Conservation (phyloP, 2,329 filamentous ascomycete species). For the Ceratocystis harringtonii region DNA sequence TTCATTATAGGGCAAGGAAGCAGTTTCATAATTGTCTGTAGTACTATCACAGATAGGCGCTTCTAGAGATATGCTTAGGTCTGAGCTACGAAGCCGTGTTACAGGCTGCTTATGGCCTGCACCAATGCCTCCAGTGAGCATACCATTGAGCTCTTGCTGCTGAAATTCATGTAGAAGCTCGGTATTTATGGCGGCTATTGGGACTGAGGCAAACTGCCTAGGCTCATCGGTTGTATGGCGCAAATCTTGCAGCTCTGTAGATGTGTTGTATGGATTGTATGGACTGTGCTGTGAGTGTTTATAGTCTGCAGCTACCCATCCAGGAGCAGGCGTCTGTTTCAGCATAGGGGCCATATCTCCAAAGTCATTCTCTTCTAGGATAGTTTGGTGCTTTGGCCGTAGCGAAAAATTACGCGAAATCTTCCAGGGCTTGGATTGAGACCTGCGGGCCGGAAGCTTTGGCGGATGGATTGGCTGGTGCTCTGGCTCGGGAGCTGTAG, state of each 20-base stretch:
- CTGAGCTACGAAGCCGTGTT: constrained; percentile 33
- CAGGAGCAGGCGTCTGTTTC: background rate
- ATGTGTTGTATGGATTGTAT: background rate
- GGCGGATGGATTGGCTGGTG: background rate
- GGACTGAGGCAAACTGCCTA: background rate
- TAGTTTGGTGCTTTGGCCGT: background rate
- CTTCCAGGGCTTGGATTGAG: background rate
- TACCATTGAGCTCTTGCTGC: constrained; percentile 38
- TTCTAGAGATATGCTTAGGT: constrained; percentile 28
- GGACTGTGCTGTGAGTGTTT: background rate
- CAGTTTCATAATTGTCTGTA: background rate
- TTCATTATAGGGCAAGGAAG: background rate
- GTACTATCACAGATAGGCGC: constrained; percentile 13
- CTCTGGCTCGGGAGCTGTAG: background rate
- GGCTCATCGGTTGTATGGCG: background rate
- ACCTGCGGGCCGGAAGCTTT: background rate
- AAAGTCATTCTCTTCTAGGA: constrained; percentile 7
- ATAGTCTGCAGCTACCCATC: background rate
- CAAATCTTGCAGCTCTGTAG: background rate
- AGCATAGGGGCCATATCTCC: constrained; percentile 4
- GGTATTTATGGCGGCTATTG: background rate
- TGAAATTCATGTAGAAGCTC: constrained; percentile 25
- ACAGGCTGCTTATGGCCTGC: constrained; percentile 34
- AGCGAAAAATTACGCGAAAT: constrained; percentile 4
- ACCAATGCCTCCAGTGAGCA: constrained; percentile 44